Evolutionary conservation across 352 stramenopile species (phyloP).

Genomic region (Stramenopiles sp.): DNA sequence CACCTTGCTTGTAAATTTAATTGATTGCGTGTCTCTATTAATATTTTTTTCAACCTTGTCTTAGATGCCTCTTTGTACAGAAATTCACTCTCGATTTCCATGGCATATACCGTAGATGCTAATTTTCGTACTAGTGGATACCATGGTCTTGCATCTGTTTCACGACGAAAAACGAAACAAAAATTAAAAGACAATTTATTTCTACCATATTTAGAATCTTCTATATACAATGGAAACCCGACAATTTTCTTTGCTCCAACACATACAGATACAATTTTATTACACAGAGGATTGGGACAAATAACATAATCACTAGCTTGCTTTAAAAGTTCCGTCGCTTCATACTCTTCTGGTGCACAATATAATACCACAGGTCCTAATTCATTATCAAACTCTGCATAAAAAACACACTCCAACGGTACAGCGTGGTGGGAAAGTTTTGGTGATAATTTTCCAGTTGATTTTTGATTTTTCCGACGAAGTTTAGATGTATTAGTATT

Average conservation of each 20-base stretch:
- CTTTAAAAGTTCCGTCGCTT: neutral
- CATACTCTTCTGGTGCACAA: conserved; percentile 49
- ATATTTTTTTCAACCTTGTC: conserved; percentile 20
- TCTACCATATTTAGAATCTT: conserved; percentile 64
- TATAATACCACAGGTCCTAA: conserved; percentile 63
- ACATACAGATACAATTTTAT: conserved; percentile 43
- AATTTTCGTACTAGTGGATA: conserved; percentile 55
- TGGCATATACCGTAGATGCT: conserved; percentile 48
- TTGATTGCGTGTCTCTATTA: conserved; percentile 43
- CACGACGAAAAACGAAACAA: conserved; percentile 55
- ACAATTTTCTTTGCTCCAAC: conserved; percentile 55
- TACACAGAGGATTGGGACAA: conserved; percentile 57
- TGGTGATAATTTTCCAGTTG: no score
- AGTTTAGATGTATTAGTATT: no score
- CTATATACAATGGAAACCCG: conserved; percentile 55
- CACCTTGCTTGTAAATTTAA: conserved; percentile 45
- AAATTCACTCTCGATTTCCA: conserved; percentile 61
- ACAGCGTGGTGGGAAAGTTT: neutral
- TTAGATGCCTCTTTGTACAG: conserved; percentile 22
- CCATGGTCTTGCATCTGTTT: conserved; percentile 44
- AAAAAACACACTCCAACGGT: conserved; percentile 40
- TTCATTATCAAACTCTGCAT: conserved; percentile 72
- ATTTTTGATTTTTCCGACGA: no score
- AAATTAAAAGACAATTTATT: conserved; percentile 67
- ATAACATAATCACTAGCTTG: conserved; percentile 38